Evolutionary conservation across 257 asterid species (phyloP).

Genomic region (Nicotiana undulata): DNA sequence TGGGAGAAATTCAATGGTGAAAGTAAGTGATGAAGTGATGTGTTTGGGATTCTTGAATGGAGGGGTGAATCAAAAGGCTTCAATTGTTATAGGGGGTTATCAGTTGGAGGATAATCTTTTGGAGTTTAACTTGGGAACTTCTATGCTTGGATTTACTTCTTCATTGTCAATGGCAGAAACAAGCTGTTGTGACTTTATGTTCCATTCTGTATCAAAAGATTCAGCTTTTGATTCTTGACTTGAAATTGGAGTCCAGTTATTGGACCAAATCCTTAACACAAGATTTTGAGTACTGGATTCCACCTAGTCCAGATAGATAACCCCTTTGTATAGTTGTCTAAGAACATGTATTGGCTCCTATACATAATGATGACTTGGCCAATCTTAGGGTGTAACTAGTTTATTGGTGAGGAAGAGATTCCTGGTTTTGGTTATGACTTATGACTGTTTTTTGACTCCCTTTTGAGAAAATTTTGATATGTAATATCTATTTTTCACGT

Average conservation of each 20-base stretch:
- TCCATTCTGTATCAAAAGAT: neutral
- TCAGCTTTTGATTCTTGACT: conserved; percentile 1
- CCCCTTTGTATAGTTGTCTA: neutral
- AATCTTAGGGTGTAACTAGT: neutral
- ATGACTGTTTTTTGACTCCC: neutral
- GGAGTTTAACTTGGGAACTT: conserved; percentile 64
- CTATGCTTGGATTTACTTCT: conserved; percentile 74
- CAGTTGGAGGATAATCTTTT: conserved; percentile 67
- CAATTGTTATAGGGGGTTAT: conserved; percentile 64
- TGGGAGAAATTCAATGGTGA: conserved; percentile 63
- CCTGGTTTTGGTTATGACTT: neutral
- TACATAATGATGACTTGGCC: neutral
- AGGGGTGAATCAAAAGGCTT: conserved; percentile 38
- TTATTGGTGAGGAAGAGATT: neutral
- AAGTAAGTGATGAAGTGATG: conserved; percentile 49
- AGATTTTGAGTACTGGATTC: neutral
- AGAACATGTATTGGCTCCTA: neutral
- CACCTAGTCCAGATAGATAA: neutral
- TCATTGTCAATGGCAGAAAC: conserved; percentile 25
- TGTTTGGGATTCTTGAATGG: conserved; percentile 87
- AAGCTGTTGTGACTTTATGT: conserved; percentile 39
- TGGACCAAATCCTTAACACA: neutral
- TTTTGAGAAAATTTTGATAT: neutral
- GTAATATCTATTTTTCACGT: neutral
- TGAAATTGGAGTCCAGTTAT: no score